Evolutionary conservation across 2,329 filamentous ascomycete species (phyloP), one percentile per base, ranked within the genome.

Genomic region (Colletotrichum eremochloae): DNA sequence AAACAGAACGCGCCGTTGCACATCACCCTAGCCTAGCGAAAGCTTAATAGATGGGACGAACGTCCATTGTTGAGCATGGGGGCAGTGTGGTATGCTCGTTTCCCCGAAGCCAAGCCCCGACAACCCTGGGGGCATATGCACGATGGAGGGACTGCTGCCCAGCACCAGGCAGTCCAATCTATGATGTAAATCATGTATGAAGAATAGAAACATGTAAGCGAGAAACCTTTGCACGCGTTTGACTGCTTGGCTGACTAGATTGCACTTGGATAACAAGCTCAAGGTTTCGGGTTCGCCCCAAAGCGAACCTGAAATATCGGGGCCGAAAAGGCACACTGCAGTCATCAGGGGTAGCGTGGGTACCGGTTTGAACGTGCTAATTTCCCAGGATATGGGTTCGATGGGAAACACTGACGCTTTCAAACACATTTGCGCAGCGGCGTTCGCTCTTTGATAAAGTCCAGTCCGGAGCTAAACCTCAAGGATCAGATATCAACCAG

Each of bases 11-110:
- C 44, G n/a, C 36, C 24, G 36, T 42, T 44, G 24, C n/a, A 38
- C 40, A 48, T n/a, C 18, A 24, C 48, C 38, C 46, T 38, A 42
- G 36, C 15, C 36, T 20, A 40, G 48, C 60, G 9, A n/a, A 64
- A 42, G 62, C 33, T 33, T 64, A 64, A 64, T 64, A 44, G 38
- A 64, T 33, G 48, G 36, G 62, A 64, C 62, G 62, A 64, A 55
- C 62, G 36, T 64, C 33, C 2, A n/a, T 40, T 31, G 14, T n/a
- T 14, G 44, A 2, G 1, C 18, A 38, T 29, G 5, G 15, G 18
- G n/a, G 12, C 33, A 29, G 1, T n/a, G 9, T 20, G 29, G 15
- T 7, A 29, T 24, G 42, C 24, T 38, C 18, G 33, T 24, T 18
- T 29, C n/a, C 12, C n/a, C 36, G 33, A 5, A 18, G 33, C n/a